phyloP scores from a whole-genome alignment of 768 basidiomycete species.

The Polyporus arcularius region DNA sequence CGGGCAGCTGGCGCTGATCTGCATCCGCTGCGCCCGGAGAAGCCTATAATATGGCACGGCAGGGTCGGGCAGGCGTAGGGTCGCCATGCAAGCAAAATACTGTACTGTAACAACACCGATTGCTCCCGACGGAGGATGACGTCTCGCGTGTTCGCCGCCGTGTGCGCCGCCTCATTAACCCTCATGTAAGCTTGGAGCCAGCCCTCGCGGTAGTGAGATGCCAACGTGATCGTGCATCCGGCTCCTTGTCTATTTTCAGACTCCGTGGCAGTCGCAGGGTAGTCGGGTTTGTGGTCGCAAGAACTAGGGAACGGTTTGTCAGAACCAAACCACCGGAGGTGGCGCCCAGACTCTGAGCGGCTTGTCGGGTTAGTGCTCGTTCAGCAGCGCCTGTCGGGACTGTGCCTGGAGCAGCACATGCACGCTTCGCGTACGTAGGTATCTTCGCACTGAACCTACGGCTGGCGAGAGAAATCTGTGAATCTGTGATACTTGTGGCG shows the following conservation, averaged over 20 bases:
- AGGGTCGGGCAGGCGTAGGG: too few relatives aligned
- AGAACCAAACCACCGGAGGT: too few relatives aligned
- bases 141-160: too few relatives aligned
- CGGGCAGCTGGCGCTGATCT: slow-evolving; percentile 7
- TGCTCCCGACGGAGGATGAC: neutral
- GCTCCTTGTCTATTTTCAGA: too few relatives aligned
- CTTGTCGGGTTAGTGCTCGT: neutral
- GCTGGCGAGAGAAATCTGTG: neutral
- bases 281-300: too few relatives aligned
- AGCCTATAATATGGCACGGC: neutral
- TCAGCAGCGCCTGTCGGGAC: neutral
- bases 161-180: neutral
- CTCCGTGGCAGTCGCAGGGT: too few relatives aligned
- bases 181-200: neutral
- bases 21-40: neutral
- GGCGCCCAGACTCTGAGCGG: neutral
- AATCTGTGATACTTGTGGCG: neutral
- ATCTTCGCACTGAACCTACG: neutral
- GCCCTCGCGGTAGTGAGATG: neutral
- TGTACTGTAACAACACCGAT: neutral
- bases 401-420: slow-evolving; percentile 18
- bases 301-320: too few relatives aligned
- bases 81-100: neutral
- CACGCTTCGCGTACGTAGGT: slow-evolving; percentile 1
- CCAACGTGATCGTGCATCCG: neutral